Evolutionary conservation across 805 yeast species (phyloP).

Genomic region (Kuraishia floccosa): DNA sequence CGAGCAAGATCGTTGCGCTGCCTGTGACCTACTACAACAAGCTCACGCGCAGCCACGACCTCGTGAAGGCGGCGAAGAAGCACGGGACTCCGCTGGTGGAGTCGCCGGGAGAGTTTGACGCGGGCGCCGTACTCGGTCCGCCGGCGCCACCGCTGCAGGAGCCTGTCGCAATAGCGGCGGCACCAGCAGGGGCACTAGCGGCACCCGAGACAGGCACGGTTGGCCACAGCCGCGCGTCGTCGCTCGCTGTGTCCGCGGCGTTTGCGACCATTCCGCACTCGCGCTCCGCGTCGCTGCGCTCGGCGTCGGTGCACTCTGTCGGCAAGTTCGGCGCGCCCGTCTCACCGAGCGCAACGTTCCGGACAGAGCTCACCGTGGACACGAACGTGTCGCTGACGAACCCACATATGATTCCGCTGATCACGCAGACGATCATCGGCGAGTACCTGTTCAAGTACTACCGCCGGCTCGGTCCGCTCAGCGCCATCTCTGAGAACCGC

Average conservation of each 20-base stretch:
- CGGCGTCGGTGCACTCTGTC: background rate
- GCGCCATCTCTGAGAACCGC: constrained; percentile 64
- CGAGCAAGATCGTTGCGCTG: constrained; percentile 44
- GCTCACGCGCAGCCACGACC: constrained; percentile 30
- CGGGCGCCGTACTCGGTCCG: background rate
- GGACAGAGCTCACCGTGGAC: constrained; percentile 25
- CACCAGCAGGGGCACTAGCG: too few relatives aligned
- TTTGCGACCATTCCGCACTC: too few relatives aligned
- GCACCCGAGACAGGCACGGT: too few relatives aligned
- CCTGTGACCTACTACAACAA: constrained; percentile 57
- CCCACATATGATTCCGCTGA: constrained; percentile 67
- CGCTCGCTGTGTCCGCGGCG: background rate
- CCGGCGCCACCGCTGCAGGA: background rate
- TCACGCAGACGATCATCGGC: constrained; percentile 90
- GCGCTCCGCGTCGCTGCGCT: background rate
- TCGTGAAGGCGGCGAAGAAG: constrained; percentile 11
- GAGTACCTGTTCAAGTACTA: constrained; percentile 82
- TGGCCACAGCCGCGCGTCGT: constrained; percentile 2
- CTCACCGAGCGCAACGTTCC: background rate
- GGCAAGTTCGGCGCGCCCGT: background rate
- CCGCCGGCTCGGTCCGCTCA: constrained; percentile 64
- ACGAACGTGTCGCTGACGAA: constrained; percentile 59
- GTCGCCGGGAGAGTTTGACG: background rate
- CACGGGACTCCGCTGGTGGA: background rate
- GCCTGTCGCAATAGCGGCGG: constrained; percentile 1